Percentiles rank a stretch among this genome's conserved stretches.
Evolutionary conservation across 2,329 filamentous ascomycete species (phyloP).

Genomic region (Phaeosphaeriaceae sp.): DNA sequence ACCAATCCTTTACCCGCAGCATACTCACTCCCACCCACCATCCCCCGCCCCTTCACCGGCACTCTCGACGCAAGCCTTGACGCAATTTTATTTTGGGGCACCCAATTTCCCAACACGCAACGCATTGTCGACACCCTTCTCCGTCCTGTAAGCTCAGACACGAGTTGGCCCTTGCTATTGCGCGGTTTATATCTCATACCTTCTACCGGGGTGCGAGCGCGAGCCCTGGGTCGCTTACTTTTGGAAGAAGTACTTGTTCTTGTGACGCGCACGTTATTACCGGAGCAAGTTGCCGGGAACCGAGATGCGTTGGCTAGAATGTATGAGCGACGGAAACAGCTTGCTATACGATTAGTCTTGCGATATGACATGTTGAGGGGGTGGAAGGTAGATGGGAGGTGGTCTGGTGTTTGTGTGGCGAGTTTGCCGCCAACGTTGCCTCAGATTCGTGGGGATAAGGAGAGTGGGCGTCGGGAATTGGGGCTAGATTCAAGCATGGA

Average conservation of each 20-base stretch:
- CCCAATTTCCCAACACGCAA: background rate
- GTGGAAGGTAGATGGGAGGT: slow-evolving; percentile 19
- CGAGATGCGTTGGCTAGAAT: slow-evolving; percentile 21
- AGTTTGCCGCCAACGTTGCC: background rate
- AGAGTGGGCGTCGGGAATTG: background rate
- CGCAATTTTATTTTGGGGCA: slow-evolving; percentile 22
- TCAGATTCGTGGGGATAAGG: background rate
- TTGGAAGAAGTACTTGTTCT: slow-evolving; percentile 31
- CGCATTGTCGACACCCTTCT: slow-evolving; percentile 16
- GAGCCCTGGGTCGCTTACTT: background rate
- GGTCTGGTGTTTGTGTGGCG: slow-evolving; percentile 14
- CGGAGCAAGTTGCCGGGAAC: slow-evolving; percentile 35
- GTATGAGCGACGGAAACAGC: slow-evolving; percentile 27
- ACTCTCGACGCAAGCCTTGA: slow-evolving; percentile 30
- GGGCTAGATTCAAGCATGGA: background rate
- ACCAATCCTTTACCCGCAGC: slow-evolving; percentile 11
- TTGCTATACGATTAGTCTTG: slow-evolving; percentile 24
- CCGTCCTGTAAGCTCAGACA: slow-evolving; percentile 1
- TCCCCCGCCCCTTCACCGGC: slow-evolving; percentile 31
- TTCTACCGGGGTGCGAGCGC: background rate
- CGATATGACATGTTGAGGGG: slow-evolving; percentile 38
- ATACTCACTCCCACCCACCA: slow-evolving; percentile 25
- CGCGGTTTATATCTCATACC: background rate
- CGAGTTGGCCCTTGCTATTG: slow-evolving; percentile 21
- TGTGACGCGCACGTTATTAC: slow-evolving; percentile 30